Evolutionary conservation across 1,284 basidiomycete genomes (phyloP), one percentile per base, ranked within the genome.

Genomic region (Anthracocystis setariae): DNA sequence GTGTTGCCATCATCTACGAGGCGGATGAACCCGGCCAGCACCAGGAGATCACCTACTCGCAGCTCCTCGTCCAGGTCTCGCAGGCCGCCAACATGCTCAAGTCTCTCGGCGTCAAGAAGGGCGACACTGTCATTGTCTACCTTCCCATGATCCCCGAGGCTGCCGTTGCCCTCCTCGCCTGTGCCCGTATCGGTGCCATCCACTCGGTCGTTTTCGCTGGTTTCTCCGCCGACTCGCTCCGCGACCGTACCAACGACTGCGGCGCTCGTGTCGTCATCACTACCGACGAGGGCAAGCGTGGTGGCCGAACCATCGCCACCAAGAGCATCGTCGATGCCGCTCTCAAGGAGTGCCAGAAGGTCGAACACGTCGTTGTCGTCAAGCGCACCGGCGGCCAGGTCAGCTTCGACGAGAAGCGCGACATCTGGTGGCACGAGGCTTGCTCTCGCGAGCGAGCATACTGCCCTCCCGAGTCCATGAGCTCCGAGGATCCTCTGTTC

Each of bases 151-250:
- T 85, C 25, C 84, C 84, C 57, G 84, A 98, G 78, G 91, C 95
- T 18, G 92, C 91, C 51, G 93, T 93, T 35, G 91, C 94, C 29
- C 94, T 98, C 88, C 90, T 98, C 52, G 95, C 95, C 20, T 98
- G 94, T 84, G 94, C 95, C 7, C 91, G 95, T 77, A 92, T 98
- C 79, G 96, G 95, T 52, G 95, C 96, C 24, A 87, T 98, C 55
- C 96, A 98, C 86, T 96, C 93, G n/a, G 95, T 98, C 81, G 90
- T 98, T 70, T 98, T 98, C 80, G 95, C 95, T 48, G 95, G 96
- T 15, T 98, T 98, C 87, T 93, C 91, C 9, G 90, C 94, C n/a
- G 96, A 98, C 85, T 92, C 92, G 10, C 89, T 98, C 56, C 89
- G 95, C 50, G 96, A 98, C 85, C 90, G 96, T 64, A 89, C 94